These are phyloP conservation scores for Poteriospumella lacustris DNA, from an alignment of 108 stramenopile species.

Conservation along the genomic window DNA sequence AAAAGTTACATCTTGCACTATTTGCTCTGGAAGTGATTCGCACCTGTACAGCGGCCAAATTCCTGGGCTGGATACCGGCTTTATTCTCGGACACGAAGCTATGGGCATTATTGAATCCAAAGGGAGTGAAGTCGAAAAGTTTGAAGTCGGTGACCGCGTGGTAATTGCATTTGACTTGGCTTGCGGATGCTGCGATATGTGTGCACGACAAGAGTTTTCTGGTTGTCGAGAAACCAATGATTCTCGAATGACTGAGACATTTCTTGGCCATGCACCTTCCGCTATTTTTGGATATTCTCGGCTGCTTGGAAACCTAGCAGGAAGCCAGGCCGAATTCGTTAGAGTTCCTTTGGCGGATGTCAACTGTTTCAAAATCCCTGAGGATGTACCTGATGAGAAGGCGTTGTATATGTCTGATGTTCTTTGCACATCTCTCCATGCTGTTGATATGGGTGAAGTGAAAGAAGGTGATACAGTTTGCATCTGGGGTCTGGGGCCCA, in stretches of 20 bases:
- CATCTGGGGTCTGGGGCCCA: background rate
- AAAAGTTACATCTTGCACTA: no score
- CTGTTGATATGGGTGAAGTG: background rate
- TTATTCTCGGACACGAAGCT: slow-evolving; percentile 2
- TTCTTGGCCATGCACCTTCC: no score
- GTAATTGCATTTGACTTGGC: background rate
- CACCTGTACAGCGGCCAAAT: no score
- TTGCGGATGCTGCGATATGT: background rate
- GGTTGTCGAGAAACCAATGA: no score
- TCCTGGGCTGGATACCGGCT: no score
- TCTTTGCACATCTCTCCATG: background rate
- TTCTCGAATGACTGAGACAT: no score
- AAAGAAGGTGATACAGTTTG: background rate
- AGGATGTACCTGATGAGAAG: background rate
- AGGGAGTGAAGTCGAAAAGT: background rate
- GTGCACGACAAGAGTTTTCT: background rate
- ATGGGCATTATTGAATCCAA: background rate
- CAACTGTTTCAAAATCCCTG: background rate
- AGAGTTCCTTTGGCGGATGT: background rate
- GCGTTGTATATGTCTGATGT: background rate
- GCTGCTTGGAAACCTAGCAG: background rate
- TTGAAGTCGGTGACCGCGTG: background rate
- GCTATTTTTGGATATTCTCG: no score
- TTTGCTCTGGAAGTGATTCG: no score
- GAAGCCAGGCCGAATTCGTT: background rate